Conservation (phyloP, 192 early-diverging fungal species). For the Coemansia sp. region DNA sequence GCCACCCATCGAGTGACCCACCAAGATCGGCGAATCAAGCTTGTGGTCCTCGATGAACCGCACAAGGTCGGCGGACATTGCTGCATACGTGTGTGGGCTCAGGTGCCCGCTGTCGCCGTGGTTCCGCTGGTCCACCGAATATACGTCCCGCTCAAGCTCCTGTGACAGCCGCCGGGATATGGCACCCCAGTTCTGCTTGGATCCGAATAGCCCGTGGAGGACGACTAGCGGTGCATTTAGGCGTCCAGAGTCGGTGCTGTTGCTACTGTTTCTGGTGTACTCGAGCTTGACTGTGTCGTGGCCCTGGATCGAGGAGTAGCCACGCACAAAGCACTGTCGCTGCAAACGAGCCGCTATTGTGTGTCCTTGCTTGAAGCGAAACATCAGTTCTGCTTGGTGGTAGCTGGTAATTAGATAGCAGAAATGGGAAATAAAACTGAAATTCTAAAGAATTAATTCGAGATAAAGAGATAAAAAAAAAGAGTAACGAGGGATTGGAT, state of each 20-base stretch:
- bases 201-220: slow-evolving; percentile 91
- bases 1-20: slow-evolving; percentile 94
- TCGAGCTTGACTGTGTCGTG: slow-evolving; percentile 32
- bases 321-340: background rate
- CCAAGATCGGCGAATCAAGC: slow-evolving; percentile 57
- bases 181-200: slow-evolving; percentile 91
- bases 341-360: background rate
- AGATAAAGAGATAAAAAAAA: background rate
- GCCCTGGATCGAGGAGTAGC: slow-evolving; percentile 1
- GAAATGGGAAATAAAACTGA: background rate
- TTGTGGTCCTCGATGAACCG: slow-evolving; percentile 65
- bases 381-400: background rate
- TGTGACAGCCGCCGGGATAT: slow-evolving; percentile 72
- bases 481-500: background rate
- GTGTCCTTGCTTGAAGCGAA: background rate
- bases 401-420: background rate
- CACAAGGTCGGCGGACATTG: slow-evolving; percentile 78
- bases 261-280: slow-evolving; percentile 17
- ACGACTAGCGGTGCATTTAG: slow-evolving; percentile 61
- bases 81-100: slow-evolving; percentile 62
- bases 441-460: background rate
- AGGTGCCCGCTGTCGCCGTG: slow-evolving; percentile 88
- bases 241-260: background rate
- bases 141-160: slow-evolving; percentile 63
- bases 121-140: slow-evolving; percentile 86